Evolutionary conservation across 176 grass and related monocot genomes (phyloP).

Genomic region (Eleusine indica): DNA sequence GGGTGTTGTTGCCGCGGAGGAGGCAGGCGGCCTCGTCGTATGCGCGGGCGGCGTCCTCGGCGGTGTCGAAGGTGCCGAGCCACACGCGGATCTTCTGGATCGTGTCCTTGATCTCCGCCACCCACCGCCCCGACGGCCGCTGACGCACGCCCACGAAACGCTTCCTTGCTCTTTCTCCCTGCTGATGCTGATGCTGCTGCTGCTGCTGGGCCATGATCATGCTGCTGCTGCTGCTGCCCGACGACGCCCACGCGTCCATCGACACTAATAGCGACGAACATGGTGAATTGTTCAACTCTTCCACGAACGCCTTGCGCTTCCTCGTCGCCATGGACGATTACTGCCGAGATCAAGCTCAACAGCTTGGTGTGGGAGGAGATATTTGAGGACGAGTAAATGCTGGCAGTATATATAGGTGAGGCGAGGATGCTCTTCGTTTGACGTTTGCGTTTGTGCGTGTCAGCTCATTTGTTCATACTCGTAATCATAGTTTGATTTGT

Average conservation of each 20-base stretch:
- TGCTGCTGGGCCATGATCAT: background rate
- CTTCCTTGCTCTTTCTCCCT: slow-evolving; percentile 44
- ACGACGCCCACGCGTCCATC: slow-evolving; percentile 13
- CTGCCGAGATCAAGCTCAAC: background rate
- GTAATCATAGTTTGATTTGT: slow-evolving; percentile 14
- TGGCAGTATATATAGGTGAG: slow-evolving; percentile 29
- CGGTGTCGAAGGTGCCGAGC: slow-evolving; percentile 62
- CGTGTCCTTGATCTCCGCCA: slow-evolving; percentile 95
- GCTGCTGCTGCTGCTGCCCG: background rate
- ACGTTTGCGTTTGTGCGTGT: slow-evolving; percentile 15
- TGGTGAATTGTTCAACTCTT: background rate
- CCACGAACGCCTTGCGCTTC: slow-evolving; percentile 39
- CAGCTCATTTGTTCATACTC: slow-evolving; percentile 11
- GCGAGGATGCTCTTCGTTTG: background rate
- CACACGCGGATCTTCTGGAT: slow-evolving; percentile 85
- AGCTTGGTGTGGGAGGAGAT: slow-evolving; percentile 3
- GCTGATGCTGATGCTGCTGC: slow-evolving; percentile 38
- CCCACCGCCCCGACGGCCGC: slow-evolving; percentile 74
- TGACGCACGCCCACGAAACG: slow-evolving; percentile 78
- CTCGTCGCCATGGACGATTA: slow-evolving; percentile 37
- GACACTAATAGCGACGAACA: background rate
- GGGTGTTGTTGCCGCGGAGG: slow-evolving; percentile 77
- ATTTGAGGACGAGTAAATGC: background rate
- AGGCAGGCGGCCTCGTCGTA: slow-evolving; percentile 86
- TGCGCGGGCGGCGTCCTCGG: slow-evolving; percentile 54